These are phyloP conservation scores for Sideroxylon spinosum DNA, from an alignment of 179 eudicot genomes.

Conservation along the genomic window DNA sequence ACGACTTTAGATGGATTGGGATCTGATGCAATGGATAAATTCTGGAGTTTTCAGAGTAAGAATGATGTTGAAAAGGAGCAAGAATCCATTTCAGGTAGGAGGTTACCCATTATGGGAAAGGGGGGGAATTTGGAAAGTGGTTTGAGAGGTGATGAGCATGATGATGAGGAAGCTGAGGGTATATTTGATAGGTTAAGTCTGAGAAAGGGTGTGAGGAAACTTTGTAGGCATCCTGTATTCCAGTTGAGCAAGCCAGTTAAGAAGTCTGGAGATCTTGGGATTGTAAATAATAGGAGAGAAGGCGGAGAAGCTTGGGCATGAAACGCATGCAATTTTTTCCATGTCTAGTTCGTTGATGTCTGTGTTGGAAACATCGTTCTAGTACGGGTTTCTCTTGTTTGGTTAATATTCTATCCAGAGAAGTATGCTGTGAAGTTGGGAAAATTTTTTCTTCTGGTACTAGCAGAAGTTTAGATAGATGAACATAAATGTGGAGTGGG, in stretches of 20 bases:
- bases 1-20: constrained; percentile 39
- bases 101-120: constrained; percentile 19
- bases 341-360: neutral
- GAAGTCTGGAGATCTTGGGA: constrained; percentile 33
- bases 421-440: neutral
- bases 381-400: neutral
- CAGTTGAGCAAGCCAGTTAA: constrained; percentile 55
- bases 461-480: neutral
- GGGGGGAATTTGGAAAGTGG: constrained; percentile 19
- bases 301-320: constrained; percentile 16
- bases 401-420: constrained; percentile 1
- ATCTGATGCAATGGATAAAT: constrained; percentile 33
- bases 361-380: neutral
- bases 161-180: constrained; percentile 38
- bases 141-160: constrained; percentile 26
- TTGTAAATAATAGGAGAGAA: constrained; percentile 26
- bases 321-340: neutral
- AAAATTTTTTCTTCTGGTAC: neutral
- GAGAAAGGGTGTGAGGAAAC: constrained; percentile 56
- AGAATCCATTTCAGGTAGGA: constrained; percentile 17
- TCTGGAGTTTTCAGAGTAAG: constrained; percentile 30
- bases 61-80: constrained; percentile 21
- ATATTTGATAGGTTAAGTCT: constrained; percentile 46
- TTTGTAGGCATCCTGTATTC: constrained; percentile 66
- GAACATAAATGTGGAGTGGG: neutral